phyloP scores from a whole-genome alignment of 352 stramenopile genomes.

The Synura sp. region DNA sequence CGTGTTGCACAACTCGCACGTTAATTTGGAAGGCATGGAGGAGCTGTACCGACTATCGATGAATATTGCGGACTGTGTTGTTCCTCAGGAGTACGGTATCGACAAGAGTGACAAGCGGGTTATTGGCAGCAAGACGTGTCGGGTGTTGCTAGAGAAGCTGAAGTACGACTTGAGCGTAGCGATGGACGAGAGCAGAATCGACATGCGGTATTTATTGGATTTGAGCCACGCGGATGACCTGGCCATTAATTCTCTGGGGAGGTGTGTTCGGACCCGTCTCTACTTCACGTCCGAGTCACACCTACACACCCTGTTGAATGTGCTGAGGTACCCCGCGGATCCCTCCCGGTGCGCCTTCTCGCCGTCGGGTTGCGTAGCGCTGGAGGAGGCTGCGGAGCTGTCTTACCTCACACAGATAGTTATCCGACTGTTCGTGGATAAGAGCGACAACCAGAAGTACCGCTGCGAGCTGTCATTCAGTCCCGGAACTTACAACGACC shows the following conservation, averaged over 20 bases:
- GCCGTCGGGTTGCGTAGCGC: slow-evolving; percentile 43
- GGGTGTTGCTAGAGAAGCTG: slow-evolving; percentile 96
- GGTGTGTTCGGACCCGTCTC: slow-evolving; percentile 92
- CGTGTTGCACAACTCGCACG: slow-evolving; percentile 91
- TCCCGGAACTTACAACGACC: slow-evolving; percentile 48
- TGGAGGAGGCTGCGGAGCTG: slow-evolving; percentile 64
- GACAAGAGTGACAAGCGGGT: slow-evolving; percentile 83
- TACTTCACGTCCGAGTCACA: slow-evolving; percentile 99
- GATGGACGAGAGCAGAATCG: slow-evolving; percentile 47
- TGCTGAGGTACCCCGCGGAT: slow-evolving; percentile 73
- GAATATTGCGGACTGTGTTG: slow-evolving; percentile 89
- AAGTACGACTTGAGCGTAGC: slow-evolving; percentile 60
- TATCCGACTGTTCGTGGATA: slow-evolving; percentile 96
- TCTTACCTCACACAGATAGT: slow-evolving; percentile 98
- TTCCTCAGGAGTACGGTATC: slow-evolving; percentile 91
- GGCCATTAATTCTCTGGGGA: slow-evolving; percentile 91
- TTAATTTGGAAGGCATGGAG: slow-evolving; percentile 71
- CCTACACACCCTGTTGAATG: slow-evolving; percentile 96
- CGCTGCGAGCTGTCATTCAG: slow-evolving; percentile 69
- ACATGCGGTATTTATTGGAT: slow-evolving; percentile 72
- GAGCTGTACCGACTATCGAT: slow-evolving; percentile 90
- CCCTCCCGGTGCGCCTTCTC: slow-evolving; percentile 41
- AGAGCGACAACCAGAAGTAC: slow-evolving; percentile 58
- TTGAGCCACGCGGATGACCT: slow-evolving; percentile 77
- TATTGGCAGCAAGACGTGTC: slow-evolving; percentile 91